Evolutionary conservation across 306 rosid genomes (phyloP), one percentile per base, ranked within the genome.

Genomic region (Lagenaria siceraria): DNA sequence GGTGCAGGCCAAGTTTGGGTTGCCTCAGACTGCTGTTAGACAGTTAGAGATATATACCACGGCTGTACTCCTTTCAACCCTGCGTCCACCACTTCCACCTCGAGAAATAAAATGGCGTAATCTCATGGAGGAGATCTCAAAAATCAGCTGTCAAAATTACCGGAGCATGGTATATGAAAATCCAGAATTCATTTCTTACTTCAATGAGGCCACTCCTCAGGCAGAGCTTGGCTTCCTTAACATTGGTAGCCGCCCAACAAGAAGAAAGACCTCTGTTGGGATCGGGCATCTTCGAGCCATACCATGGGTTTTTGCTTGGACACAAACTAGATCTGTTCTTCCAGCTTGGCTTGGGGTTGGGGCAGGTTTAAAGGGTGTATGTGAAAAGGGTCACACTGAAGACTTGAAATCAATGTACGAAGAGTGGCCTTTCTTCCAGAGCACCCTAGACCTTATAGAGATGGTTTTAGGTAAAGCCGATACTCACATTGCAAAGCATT

Each of bases 311-410:
- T 93, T 93, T 78, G 97, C 98, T 2, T 93, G 98, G 98, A 93
- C 98, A 36, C 97, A 93, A 83, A 93, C 96, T 70, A 85, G 98
- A 80, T 90, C 92, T 71, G 94, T 94, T 81, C 96, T 94, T 79
- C 98, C 98, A 8, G 91, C 98, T 35, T 94, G 97, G 98, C 98
- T 94, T 25, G 98, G 98, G 77, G 91, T 94, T 36, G 98, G 97
- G 48, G 97, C 97, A 52, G 98, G 98, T 78, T 77, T 94, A 56
- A 83, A 83, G 77, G 92, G 92, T 55, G 92, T 90, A 38, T 94
- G 96, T 64, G 93, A 91, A 79, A 87, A 83, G 81, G 96, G 98
- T 70, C 83, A 90, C 40, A 88, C 92, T 2, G 93, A 94, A 55
- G 98, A 94, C 62, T 83, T 94, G 36, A 83, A 86, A 82, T 89